A percentile compares a stretch with the other conserved stretches of the same genome.
Conservation (phyloP, 2,329 filamentous ascomycete genomes). For the Diaporthe helianthi region DNA sequence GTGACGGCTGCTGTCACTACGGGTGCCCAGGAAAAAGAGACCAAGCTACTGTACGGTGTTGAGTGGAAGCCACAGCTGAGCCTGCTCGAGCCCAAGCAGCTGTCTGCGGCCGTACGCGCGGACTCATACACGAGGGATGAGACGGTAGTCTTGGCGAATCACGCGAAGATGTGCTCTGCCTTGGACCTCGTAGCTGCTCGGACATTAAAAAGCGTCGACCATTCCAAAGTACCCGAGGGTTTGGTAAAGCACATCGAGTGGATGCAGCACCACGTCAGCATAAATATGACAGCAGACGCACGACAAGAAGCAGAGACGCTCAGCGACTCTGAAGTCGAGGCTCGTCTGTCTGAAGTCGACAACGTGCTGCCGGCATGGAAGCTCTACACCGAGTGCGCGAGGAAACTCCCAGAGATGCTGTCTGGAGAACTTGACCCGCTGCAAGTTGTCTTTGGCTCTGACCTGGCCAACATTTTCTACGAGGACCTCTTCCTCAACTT, state of each 20-base stretch:
- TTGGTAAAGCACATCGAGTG: conserved; percentile 42
- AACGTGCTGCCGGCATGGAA: conserved; percentile 42
- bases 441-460: conserved; percentile 46
- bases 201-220: conserved; percentile 35
- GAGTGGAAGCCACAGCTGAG: conserved; percentile 50
- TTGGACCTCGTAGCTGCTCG: conserved; percentile 35
- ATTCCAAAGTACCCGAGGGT: conserved; percentile 35
- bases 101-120: conserved; percentile 38
- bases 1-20: conserved; percentile 41
- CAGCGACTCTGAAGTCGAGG: conserved; percentile 39
- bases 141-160: conserved; percentile 32
- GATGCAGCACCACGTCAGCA: conserved; percentile 42
- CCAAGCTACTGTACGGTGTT: conserved; percentile 44
- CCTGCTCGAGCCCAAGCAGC: conserved; percentile 42
- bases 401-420: conserved; percentile 44
- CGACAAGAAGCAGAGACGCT: conserved; percentile 35
- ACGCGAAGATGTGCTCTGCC: conserved; percentile 37
- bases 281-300: conserved; percentile 32
- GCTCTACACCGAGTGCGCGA: conserved; percentile 42
- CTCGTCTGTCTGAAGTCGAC: conserved; percentile 40
- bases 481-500: conserved; percentile 40
- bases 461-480: conserved; percentile 46
- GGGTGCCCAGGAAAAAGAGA: conserved; percentile 31
- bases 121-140: conserved; percentile 39
- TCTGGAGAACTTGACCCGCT: conserved; percentile 45